Conservation (phyloP, 1,139 yeast species). For the Protomyces inundatus region DNA sequence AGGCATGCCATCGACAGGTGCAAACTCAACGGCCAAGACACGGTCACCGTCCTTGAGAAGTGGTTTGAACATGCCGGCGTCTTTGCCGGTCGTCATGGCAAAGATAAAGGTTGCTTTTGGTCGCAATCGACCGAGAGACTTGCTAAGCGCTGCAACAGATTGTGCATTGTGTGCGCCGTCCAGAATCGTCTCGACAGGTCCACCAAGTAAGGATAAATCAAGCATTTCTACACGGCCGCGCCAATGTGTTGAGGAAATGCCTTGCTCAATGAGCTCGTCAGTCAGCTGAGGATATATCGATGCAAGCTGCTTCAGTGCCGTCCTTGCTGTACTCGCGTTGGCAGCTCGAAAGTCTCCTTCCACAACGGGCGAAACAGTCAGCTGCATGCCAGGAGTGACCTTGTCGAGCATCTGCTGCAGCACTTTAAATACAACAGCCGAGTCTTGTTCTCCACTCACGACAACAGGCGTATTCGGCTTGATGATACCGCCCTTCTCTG, state of each 20-base stretch:
- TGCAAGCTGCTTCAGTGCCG: constrained; percentile 9
- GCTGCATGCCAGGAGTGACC: constrained; percentile 30
- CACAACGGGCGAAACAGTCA: not conserved
- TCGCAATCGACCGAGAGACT: constrained; percentile 18
- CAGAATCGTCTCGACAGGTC: constrained; percentile 59
- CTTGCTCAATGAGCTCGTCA: constrained; percentile 55
- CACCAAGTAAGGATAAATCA: constrained; percentile 43
- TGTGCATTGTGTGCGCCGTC: constrained; percentile 97
- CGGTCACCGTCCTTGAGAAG: constrained; percentile 51
- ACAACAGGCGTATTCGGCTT: constrained; percentile 64
- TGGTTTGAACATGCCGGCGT: constrained; percentile 50
- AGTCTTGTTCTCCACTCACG: constrained; percentile 51
- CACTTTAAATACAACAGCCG: constrained; percentile 41
- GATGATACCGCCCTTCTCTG: constrained; percentile 95
- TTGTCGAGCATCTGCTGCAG: constrained; percentile 64
- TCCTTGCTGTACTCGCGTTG: constrained; percentile 12
- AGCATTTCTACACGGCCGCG: constrained; percentile 89
- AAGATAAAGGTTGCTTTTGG: constrained; percentile 54
- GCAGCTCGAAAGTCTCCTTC: constrained; percentile 1
- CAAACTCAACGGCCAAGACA: constrained; percentile 59
- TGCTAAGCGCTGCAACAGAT: constrained; percentile 41
- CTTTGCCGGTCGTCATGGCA: constrained; percentile 73
- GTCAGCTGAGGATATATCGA: constrained; percentile 45
- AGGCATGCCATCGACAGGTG: constrained; percentile 83
- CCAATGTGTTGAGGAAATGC: constrained; percentile 71